Conservation (phyloP, 306 rosid species). For the Alnus rubra region DNA sequence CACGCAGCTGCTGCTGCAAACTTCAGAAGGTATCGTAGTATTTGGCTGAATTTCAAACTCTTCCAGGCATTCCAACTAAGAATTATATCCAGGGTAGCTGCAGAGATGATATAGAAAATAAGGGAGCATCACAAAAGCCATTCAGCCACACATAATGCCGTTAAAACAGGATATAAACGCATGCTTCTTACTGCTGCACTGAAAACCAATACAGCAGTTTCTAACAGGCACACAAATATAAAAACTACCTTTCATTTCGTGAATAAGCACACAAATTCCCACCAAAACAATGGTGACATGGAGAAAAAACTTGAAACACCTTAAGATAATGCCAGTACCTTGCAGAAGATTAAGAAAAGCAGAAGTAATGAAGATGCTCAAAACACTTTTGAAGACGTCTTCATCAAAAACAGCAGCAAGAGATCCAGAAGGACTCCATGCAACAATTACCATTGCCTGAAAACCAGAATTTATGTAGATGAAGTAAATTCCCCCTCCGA, state of each 20-base stretch:
- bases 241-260: not conserved
- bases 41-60: slow-evolving; percentile 84
- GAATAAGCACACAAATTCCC: not conserved
- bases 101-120: slow-evolving; percentile 33
- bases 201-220: not conserved
- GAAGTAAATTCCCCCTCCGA: slow-evolving; percentile 12
- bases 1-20: slow-evolving; percentile 80
- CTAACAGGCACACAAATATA: not conserved
- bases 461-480: slow-evolving; percentile 27
- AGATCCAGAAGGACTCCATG: slow-evolving; percentile 88
- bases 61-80: slow-evolving; percentile 80
- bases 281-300: not conserved
- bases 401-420: slow-evolving; percentile 59
- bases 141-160: not conserved
- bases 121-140: not conserved
- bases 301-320: not conserved
- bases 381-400: slow-evolving; percentile 75
- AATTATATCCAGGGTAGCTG: slow-evolving; percentile 82
- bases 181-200: not conserved
- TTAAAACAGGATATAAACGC: slow-evolving; percentile 1
- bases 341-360: slow-evolving; percentile 88
- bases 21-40: slow-evolving; percentile 82
- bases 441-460: slow-evolving; percentile 92
- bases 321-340: slow-evolving; percentile 50
- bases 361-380: slow-evolving; percentile 80